A percentile compares a stretch with the other conserved stretches of the same genome.
phyloP scores from a whole-genome alignment of 2,329 filamentous ascomycete genomes.

The Aspergillus vadensis region DNA sequence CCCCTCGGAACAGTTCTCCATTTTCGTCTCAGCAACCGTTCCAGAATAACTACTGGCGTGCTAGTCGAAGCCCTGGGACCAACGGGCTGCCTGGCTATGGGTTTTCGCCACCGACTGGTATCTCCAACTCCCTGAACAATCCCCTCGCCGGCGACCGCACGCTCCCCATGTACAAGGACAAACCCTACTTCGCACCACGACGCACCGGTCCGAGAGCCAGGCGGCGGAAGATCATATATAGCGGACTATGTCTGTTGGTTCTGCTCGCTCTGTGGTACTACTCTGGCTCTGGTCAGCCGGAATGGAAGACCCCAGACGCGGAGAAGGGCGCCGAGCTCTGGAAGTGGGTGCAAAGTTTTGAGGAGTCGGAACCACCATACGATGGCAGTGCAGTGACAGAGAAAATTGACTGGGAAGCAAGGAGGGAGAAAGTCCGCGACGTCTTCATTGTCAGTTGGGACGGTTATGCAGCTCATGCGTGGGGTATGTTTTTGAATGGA shows the following conservation, averaged over 20 bases:
- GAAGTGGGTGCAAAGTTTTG: slow-evolving; percentile 59
- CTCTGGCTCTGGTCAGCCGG: slow-evolving; percentile 21
- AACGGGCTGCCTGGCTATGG: slow-evolving; percentile 46
- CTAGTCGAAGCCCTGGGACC: slow-evolving; percentile 48
- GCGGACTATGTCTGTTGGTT: slow-evolving; percentile 58
- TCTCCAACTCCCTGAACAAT: slow-evolving; percentile 64
- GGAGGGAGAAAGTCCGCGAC: slow-evolving; percentile 80
- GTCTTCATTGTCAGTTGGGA: slow-evolving; percentile 92
- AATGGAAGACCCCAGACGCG: slow-evolving; percentile 26
- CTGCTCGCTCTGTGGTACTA: slow-evolving; percentile 68
- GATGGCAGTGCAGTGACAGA: slow-evolving; percentile 32
- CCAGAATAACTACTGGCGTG: slow-evolving; percentile 68
- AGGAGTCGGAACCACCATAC: slow-evolving; percentile 39
- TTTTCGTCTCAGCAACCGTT: slow-evolving; percentile 65
- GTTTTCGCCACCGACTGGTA: slow-evolving; percentile 44
- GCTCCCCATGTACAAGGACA: slow-evolving; percentile 98
- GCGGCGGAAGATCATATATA: slow-evolving; percentile 63
- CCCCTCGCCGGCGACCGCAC: slow-evolving; percentile 65
- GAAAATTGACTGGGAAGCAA: slow-evolving; percentile 70
- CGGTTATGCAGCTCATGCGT: slow-evolving; percentile 87
- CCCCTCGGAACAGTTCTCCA: slow-evolving; percentile 70
- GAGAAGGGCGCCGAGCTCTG: slow-evolving; percentile 50
- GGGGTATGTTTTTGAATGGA: slow-evolving; percentile 65
- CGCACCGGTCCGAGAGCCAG: slow-evolving; percentile 61
- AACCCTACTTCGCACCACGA: slow-evolving; percentile 70